Base-by-base conservation (phyloP, 345 rosid genomes). In the Fremontodendron californicum region DNA sequence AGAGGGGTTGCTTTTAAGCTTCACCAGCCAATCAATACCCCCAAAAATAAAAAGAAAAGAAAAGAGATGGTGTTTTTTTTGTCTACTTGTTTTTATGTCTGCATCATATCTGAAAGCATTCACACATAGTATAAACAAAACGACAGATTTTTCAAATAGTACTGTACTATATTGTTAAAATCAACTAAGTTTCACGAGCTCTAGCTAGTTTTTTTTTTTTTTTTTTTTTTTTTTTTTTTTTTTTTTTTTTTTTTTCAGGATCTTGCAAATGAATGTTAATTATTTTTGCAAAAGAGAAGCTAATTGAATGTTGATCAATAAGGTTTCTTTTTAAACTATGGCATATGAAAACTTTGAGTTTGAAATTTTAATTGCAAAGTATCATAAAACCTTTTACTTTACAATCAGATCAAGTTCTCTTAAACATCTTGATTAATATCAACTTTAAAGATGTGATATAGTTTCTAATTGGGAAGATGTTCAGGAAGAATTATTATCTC, bases 1-100 rank as follows among this genome's bases (percentile, higher is more conserved):
- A 27, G 73, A 25, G 31, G 19, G 42, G 6, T 10, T 16, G 39
- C 35, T 76, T 57, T 74, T 71, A 25, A 62, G 46, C 67, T 75
- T 70, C 60, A 65, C 79, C 63, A 25, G 23, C 66, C 85, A 49
- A 72, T 66, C 58, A 33, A 55, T 31, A 2, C 48, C 3, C 60
- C 27, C 2, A 2, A 61, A 29, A 61, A 5, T 0, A 45, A 12
- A 45, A 11, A 12, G 5, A 33, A 63, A 13, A 63, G 8, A 63
- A 19, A 51, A 19, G 15, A 13, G 40, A 39, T 64, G 46, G 25
- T 19, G 15, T 2, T 2, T n/a, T 8, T 37, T 64, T 64, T 37
- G 15, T 64, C 46, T 37, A 3, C 3, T 27, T 60, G 16, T 37
- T 64, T 39, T 65, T 19, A n/a, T 65, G 48, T 39, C 71, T 39